Conservation (phyloP, 768 basidiomycete genomes). For the Coprinellus micaceus region DNA sequence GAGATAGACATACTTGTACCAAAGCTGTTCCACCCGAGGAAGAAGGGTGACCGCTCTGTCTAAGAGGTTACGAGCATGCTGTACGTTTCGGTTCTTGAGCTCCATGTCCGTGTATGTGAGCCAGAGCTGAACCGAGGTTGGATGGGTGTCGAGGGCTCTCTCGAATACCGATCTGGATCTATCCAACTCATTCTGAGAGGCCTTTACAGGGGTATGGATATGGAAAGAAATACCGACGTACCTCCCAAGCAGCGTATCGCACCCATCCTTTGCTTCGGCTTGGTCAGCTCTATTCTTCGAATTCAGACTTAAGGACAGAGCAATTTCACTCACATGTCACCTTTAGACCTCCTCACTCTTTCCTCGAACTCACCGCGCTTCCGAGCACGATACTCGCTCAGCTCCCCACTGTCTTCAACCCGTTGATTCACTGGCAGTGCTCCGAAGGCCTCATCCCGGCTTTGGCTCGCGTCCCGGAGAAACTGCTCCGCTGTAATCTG, state of each 20-base stretch:
- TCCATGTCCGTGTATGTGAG: slow-evolving; percentile 95
- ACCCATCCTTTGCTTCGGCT: slow-evolving; percentile 75
- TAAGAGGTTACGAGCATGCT: slow-evolving; percentile 94
- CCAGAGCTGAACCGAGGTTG: slow-evolving; percentile 88
- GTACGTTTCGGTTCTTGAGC: slow-evolving; percentile 94
- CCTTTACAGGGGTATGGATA: slow-evolving; percentile 29
- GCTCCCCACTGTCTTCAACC: slow-evolving; percentile 89
- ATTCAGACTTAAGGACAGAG: neutral
- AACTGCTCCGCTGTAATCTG: slow-evolving; percentile 99
- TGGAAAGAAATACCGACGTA: slow-evolving; percentile 24
- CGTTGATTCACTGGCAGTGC: slow-evolving; percentile 95
- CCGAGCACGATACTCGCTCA: slow-evolving; percentile 84
- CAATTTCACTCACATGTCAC: slow-evolving; percentile 69
- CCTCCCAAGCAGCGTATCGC: slow-evolving; percentile 85
- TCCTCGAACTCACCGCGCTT: slow-evolving; percentile 96
- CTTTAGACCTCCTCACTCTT: slow-evolving; percentile 71
- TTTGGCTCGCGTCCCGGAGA: slow-evolving; percentile 79
- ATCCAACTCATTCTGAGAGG: slow-evolving; percentile 94
- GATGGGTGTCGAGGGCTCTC: slow-evolving; percentile 93
- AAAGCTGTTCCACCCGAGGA: slow-evolving; percentile 93
- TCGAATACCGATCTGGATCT: slow-evolving; percentile 95
- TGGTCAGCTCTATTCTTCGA: neutral
- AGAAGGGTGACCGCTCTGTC: slow-evolving; percentile 96
- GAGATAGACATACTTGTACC: slow-evolving; percentile 99
- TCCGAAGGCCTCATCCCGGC: slow-evolving; percentile 87